These are phyloP conservation scores for Aspergillus kassunensis DNA, from an alignment of 495 filamentous ascomycete genomes.

Conservation along the genomic window DNA sequence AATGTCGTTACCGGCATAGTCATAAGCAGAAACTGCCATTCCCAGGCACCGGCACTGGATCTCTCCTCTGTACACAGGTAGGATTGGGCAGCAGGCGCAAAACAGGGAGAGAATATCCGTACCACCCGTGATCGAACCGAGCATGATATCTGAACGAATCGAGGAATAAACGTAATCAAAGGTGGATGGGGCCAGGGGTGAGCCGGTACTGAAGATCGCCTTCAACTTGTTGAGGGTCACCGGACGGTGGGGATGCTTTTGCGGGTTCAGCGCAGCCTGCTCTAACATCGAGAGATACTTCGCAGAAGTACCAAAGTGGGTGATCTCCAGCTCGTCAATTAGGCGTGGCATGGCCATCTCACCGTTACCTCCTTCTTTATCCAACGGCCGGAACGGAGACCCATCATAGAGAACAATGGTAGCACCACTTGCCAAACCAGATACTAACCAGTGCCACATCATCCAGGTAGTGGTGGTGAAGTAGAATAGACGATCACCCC, in stretches of 20 bases:
- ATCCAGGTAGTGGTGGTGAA: constrained; percentile 93
- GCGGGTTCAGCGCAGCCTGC: constrained; percentile 67
- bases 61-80: constrained; percentile 83
- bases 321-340: constrained; percentile 68
- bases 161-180: constrained; percentile 83
- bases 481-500: constrained; percentile 67
- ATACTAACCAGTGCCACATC: constrained; percentile 98
- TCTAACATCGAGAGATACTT: constrained; percentile 92
- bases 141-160: constrained; percentile 69
- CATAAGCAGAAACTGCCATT: constrained; percentile 81
- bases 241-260: constrained; percentile 41
- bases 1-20: constrained; percentile 53
- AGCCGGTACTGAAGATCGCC: constrained; percentile 91
- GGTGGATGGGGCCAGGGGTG: constrained; percentile 85
- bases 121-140: constrained; percentile 82
- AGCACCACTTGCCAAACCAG: constrained; percentile 71
- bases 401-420: constrained; percentile 86
- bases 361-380: constrained; percentile 46
- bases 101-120: constrained; percentile 96
- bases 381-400: constrained; percentile 71
- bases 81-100: constrained; percentile 75
- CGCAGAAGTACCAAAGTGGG: constrained; percentile 88
- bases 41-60: constrained; percentile 88
- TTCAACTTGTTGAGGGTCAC: constrained; percentile 54
- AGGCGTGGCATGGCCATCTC: constrained; percentile 67